Evolutionary conservation across 768 basidiomycete genomes (phyloP).

Genomic region (Suillus discolor): DNA sequence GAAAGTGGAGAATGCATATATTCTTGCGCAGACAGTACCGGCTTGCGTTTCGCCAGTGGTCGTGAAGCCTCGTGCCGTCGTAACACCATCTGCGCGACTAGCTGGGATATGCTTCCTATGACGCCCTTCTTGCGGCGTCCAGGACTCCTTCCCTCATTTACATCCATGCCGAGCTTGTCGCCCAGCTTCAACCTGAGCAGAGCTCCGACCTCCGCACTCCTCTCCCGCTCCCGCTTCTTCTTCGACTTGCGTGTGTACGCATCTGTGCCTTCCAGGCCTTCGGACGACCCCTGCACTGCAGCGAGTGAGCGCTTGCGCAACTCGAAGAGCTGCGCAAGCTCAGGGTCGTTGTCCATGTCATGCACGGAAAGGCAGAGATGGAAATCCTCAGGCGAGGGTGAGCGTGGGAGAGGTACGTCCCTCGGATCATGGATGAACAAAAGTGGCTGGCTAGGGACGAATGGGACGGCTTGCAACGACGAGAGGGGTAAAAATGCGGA

Average conservation of each 20-base stretch:
- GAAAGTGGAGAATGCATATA: constrained; percentile 36
- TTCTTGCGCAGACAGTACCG: constrained; percentile 18
- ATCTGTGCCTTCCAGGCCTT: constrained; percentile 35
- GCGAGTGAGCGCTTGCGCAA: constrained; percentile 40
- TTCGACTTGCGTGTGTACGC: constrained; percentile 34
- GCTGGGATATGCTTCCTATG: constrained; percentile 39
- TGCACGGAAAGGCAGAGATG: constrained; percentile 36
- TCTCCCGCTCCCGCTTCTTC: constrained; percentile 56
- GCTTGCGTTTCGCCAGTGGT: constrained; percentile 40
- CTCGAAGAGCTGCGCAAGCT: constrained; percentile 41
- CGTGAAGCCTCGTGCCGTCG: constrained; percentile 42
- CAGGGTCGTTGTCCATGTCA: constrained; percentile 38
- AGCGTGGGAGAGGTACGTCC: constrained; percentile 40
- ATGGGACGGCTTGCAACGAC: neutral
- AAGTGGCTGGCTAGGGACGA: constrained; percentile 29
- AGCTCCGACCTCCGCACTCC: constrained; percentile 55
- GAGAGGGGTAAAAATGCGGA: constrained; percentile 3
- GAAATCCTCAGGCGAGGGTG: constrained; percentile 46
- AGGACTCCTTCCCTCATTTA: constrained; percentile 27
- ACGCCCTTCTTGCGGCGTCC: constrained; percentile 27
- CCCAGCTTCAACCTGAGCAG: constrained; percentile 58
- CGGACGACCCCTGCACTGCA: constrained; percentile 36
- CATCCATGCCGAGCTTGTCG: constrained; percentile 24
- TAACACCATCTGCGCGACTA: constrained; percentile 51
- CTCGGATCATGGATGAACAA: constrained; percentile 46